Conservation (phyloP, 225 moss, liverwort and hornwort genomes). For the Anthoceros angustus region DNA sequence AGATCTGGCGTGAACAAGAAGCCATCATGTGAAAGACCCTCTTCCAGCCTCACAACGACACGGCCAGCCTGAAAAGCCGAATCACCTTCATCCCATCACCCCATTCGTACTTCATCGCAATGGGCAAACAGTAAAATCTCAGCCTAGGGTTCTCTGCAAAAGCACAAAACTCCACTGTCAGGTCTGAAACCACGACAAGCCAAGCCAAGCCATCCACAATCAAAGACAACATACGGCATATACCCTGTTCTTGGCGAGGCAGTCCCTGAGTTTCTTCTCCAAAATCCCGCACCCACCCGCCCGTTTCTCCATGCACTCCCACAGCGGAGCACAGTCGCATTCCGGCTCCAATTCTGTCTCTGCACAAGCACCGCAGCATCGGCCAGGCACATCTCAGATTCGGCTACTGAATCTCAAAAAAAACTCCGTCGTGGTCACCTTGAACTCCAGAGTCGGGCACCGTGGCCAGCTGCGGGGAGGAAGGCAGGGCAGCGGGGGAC, state of each 20-base stretch:
- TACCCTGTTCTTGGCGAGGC: constrained; percentile 13
- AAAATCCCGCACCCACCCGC: constrained; percentile 16
- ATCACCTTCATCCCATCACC: too few species aligned
- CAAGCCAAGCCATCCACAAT: too few species aligned
- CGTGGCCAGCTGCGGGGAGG: neutral
- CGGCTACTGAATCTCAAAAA: neutral
- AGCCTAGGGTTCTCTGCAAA: too few species aligned
- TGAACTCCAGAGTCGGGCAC: neutral
- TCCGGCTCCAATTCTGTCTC: constrained; percentile 17
- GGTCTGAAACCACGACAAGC: too few species aligned
- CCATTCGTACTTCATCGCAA: too few species aligned
- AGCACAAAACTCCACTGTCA: too few species aligned
- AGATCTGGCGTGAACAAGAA: too few species aligned
- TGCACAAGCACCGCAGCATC: neutral
- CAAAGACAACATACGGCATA: too few species aligned
- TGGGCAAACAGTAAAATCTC: too few species aligned
- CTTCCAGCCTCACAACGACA: too few species aligned
- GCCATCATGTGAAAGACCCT: too few species aligned
- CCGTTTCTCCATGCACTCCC: constrained; percentile 24
- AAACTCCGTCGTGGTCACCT: neutral
- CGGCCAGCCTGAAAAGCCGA: too few species aligned
- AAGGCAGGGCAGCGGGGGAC: neutral
- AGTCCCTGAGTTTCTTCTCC: constrained; percentile 25
- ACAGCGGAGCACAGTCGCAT: constrained; percentile 26
- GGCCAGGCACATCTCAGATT: neutral